Evolutionary conservation across 495 filamentous ascomycete species (phyloP), one percentile per base, ranked within the genome.

Genomic region (Rhypophila decipiens): DNA sequence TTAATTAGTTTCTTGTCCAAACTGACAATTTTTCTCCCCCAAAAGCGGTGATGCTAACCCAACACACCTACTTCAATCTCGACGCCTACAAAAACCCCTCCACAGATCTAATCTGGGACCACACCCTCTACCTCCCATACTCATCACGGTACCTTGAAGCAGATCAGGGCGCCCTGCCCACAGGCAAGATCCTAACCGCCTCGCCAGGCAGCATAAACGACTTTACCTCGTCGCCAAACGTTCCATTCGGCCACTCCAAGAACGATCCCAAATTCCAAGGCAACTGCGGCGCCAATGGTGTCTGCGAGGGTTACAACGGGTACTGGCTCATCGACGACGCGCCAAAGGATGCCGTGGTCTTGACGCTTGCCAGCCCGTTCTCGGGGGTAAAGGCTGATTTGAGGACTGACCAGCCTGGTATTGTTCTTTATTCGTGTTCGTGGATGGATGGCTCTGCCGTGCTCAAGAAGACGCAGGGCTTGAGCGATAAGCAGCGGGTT

Each of bases 41-140:
- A n/a, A n/a, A n/a, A 79, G 78, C 45, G 70, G 63, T 88, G 61
- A 84, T 88, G 75, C 80, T 91, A 24, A 73, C 72, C 44, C 86
- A 88, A 55, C 85, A 88, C 70, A 82, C 87, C 47, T 94, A 91
- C 72, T 91, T 87, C 82, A 91, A 90, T 67, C 74, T 94, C 41
- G 87, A 90, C 57, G 88, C 78, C 10, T 91, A 86, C 71, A 69
- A 64, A 33, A 72, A 80, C 55, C 74, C 78, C 0, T 50, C 66
- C 36, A 78, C 80, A 21, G 68, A 76, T 41, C 63, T 76, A 9
- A 80, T 88, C 52, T 77, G 88, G 57, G 80, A 89, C 50, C 78
- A 91, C 58, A 79, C 73, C 36, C 66, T 91, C 34, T 71, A 84
- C 56, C 70, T 90, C 53, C 88, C 88, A 5, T 82, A 84, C 59